Conservation (phyloP, 2,329 filamentous ascomycete species). For the Epichloe festucae region DNA sequence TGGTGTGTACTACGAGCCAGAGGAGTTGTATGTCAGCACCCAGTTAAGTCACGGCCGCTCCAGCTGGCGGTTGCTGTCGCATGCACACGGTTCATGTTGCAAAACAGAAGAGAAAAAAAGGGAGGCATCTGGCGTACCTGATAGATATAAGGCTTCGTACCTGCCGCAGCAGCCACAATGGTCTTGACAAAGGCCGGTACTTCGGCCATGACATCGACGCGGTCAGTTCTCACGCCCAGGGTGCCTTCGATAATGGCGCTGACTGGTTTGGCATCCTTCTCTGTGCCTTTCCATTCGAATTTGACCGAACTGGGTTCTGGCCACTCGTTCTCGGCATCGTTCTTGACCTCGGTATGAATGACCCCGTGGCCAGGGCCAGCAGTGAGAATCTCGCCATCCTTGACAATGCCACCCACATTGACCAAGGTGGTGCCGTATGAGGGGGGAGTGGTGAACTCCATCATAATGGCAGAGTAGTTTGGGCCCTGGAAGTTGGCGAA, state of each 20-base stretch:
- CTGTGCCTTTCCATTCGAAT: constrained; percentile 67
- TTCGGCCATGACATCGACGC: constrained; percentile 89
- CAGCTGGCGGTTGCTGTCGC: neutral
- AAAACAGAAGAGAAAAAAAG: neutral
- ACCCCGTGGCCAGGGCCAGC: constrained; percentile 54
- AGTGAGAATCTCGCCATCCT: constrained; percentile 66
- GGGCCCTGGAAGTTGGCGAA: constrained; percentile 86
- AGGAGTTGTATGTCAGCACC: neutral
- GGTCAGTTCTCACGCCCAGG: constrained; percentile 58
- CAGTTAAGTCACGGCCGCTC: neutral
- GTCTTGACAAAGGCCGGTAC: constrained; percentile 92
- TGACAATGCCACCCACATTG: constrained; percentile 68
- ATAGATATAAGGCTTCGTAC: constrained; percentile 96
- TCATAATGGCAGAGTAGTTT: constrained; percentile 75
- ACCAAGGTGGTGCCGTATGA: constrained; percentile 83
- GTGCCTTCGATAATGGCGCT: constrained; percentile 56
- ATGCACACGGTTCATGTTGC: too few relatives aligned
- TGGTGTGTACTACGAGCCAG: constrained; percentile 53
- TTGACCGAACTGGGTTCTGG: constrained; percentile 67
- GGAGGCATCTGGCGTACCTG: constrained; percentile 45
- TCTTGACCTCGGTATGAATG: constrained; percentile 54
- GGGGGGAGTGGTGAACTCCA: constrained; percentile 87
- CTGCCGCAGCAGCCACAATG: constrained; percentile 76
- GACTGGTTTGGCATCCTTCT: constrained; percentile 61
- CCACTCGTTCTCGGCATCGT: constrained; percentile 75